phyloP scores from a whole-genome alignment of 352 stramenopile species.

The Lagenidium sp. region DNA sequence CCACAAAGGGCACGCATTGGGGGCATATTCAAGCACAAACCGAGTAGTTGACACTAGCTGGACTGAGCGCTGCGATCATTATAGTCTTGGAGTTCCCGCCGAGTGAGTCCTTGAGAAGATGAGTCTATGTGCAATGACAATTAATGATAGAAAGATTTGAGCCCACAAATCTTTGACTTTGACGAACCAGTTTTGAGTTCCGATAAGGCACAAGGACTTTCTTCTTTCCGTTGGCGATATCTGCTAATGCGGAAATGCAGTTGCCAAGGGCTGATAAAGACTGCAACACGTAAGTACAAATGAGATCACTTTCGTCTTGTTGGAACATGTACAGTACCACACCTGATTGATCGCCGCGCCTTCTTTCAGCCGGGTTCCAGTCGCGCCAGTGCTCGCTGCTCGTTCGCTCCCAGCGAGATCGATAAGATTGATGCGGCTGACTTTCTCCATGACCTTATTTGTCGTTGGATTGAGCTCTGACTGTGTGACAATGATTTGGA shows the following conservation, averaged over 20 bases:
- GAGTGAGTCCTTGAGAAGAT: conserved; percentile 79
- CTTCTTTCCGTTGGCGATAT: conserved; percentile 82
- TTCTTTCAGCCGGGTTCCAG: conserved; percentile 85
- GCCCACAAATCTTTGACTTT: no score
- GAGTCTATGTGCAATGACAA: conserved; percentile 39
- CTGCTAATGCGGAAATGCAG: conserved; percentile 87
- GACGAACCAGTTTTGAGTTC: conserved; percentile 86
- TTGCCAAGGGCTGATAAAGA: conserved; percentile 87
- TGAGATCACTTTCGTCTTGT: not conserved
- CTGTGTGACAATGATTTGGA: conserved; percentile 80
- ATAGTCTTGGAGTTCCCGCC: conserved; percentile 88
- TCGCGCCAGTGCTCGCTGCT: conserved; percentile 84
- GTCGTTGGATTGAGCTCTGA: conserved; percentile 58
- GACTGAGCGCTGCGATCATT: conserved; percentile 86
- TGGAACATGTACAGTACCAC: not conserved
- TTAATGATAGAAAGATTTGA: no score
- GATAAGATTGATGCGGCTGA: conserved; percentile 85
- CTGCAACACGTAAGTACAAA: conserved; percentile 10
- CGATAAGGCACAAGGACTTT: conserved; percentile 86
- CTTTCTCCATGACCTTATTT: conserved; percentile 75
- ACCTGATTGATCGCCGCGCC: conserved; percentile 92
- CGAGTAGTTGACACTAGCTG: conserved; percentile 83
- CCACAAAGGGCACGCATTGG: no score
- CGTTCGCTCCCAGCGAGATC: conserved; percentile 90
- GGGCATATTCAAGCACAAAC: conserved; percentile 12